phyloP scores from a whole-genome alignment of 2,329 filamentous ascomycete species.

The Fusarium brevicatenulatum region DNA sequence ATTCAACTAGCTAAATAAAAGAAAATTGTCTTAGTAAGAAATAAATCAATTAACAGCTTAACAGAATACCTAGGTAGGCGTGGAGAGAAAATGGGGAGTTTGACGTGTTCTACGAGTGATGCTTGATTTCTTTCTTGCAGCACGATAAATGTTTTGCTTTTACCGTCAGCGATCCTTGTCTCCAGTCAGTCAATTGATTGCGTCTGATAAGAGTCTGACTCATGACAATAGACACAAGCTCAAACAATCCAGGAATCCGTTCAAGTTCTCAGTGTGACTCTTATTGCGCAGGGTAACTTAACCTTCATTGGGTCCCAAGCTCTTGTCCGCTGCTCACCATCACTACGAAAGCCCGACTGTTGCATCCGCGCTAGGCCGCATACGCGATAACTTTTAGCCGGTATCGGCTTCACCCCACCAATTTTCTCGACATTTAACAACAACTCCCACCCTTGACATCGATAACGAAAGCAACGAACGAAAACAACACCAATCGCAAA shows the following conservation, averaged over 20 bases:
- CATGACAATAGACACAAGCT: not conserved
- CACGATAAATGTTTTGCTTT: not conserved
- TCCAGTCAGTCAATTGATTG: not conserved
- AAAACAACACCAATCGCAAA: not conserved
- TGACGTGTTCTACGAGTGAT: not conserved
- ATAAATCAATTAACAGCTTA: no score
- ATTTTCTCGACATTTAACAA: not conserved
- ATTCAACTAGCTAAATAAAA: no score
- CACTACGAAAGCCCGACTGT: no score
- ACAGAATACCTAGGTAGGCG: no score
- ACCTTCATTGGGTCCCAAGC: not conserved
- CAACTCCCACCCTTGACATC: not conserved
- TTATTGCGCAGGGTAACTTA: not conserved
- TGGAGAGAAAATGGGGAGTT: not conserved
- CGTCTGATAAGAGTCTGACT: not conserved
- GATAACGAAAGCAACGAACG: not conserved
- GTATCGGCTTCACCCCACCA: not conserved
- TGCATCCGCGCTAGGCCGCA: not conserved
- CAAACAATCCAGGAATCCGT: not conserved
- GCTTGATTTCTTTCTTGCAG: not conserved
- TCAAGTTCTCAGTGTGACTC: not conserved
- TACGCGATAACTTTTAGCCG: not conserved
- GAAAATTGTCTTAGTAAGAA: no score
- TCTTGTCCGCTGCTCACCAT: not conserved
- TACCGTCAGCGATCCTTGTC: not conserved